Evolutionary conservation across 192 early-diverging fungal species (phyloP).

Genomic region (Spizellomyces sp.): DNA sequence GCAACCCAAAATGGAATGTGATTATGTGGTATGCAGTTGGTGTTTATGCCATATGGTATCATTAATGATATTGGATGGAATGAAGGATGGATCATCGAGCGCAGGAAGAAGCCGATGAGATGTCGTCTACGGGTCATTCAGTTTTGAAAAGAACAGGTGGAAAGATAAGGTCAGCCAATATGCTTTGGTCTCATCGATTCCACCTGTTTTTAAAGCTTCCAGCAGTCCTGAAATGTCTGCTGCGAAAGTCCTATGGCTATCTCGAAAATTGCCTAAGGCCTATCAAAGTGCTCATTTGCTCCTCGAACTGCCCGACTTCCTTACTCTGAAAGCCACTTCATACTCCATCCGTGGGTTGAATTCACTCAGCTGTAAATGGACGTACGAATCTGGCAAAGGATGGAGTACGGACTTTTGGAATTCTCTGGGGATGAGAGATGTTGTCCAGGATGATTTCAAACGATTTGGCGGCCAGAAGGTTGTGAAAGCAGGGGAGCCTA

Average conservation of each 20-base stretch:
- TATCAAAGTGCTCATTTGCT: slow-evolving; percentile 28
- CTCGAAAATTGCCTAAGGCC: slow-evolving; percentile 18
- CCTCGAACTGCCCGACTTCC: slow-evolving; percentile 76
- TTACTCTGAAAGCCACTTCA: slow-evolving; percentile 68
- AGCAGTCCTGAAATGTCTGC: slow-evolving; percentile 68
- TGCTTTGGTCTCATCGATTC: neutral
- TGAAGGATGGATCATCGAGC: slow-evolving; percentile 75
- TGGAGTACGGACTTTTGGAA: slow-evolving; percentile 62
- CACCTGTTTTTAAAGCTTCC: neutral
- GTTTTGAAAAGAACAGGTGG: slow-evolving; percentile 70
- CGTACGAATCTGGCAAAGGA: slow-evolving; percentile 52
- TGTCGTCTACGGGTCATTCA: slow-evolving; percentile 57
- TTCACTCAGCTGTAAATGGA: slow-evolving; percentile 74
- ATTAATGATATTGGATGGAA: neutral
- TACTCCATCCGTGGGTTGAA: slow-evolving; percentile 51
- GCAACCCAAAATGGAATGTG: slow-evolving; percentile 49
- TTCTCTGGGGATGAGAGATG: slow-evolving; percentile 54
- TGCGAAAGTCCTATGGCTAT: slow-evolving; percentile 75
- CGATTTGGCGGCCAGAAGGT: slow-evolving; percentile 47
- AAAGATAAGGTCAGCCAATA: slow-evolving; percentile 39
- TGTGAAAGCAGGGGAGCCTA: slow-evolving; percentile 50
- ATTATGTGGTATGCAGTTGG: slow-evolving; percentile 43
- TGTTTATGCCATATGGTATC: neutral
- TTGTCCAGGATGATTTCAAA: slow-evolving; percentile 45
- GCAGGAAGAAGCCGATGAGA: slow-evolving; percentile 56